Evolutionary conservation across 2,329 filamentous ascomycete species (phyloP), one percentile per base, ranked within the genome.

Genomic region (Colletotrichum sp.): DNA sequence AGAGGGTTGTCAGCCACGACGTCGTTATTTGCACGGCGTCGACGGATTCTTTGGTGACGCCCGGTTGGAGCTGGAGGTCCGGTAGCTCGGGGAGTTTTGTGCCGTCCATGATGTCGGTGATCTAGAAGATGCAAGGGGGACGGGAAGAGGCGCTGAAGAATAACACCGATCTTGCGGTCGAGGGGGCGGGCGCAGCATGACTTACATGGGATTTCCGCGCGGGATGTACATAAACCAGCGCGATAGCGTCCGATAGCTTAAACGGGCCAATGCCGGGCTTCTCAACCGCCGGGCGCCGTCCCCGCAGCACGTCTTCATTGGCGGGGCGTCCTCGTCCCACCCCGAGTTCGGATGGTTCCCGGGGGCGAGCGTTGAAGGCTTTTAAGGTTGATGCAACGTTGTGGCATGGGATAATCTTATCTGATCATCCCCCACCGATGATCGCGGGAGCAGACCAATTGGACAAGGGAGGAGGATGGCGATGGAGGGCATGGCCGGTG

Each of bases 241-340:
- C 21, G 72, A 72, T 63, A 72, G 72, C 68, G 36, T 57, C 62
- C 52, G 62, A 72, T 67, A 75, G 62, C 67, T 62, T 72, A 72
- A 52, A 28, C n/a, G 18, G n/a, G n/a, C 24, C n/a, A 26, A n/a
- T 30, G 15, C 39, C 63, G 36, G 36, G 12, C 1, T 52, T 52
- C 44, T 52, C 44, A 6, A 1, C n/a, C 44, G 44, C n/a, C 52
- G 39, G 49, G 32, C 21, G 44, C 44, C 44, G 44, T 57, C 65
- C 49, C 32, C 39, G 39, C 44, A 59, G 28, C 36, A 30, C n/a
- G 16, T 21, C 64, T 66, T 28, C 24, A 60, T 59, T 60, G 34
- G 49, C 24, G 24, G 26, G 30, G 15, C 39, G 44, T 10, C 34
- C 16, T 5, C 32, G 24, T 24, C 16, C 44, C 44, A 52, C 44